Evolutionary conservation across 1,284 basidiomycete species (phyloP).

Genomic region (Leccinum pachyderme): DNA sequence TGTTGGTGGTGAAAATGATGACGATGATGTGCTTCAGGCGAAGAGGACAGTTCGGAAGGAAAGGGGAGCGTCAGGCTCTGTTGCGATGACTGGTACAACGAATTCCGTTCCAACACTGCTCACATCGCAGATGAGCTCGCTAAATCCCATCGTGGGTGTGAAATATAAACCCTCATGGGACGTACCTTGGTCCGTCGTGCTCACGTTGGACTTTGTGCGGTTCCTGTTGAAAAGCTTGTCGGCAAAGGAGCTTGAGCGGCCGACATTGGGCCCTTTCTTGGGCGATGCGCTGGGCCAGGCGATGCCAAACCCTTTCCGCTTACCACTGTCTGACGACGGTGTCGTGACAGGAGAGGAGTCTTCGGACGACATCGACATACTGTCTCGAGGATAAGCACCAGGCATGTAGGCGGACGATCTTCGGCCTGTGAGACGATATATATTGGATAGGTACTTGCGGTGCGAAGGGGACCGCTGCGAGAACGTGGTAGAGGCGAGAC

Average conservation of each 20-base stretch:
- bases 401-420: constrained; percentile 36
- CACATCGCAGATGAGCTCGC: not conserved
- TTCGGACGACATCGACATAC: constrained; percentile 54
- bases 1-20: not conserved
- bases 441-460: constrained; percentile 45
- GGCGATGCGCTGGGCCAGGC: constrained; percentile 47
- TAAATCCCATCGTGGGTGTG: not conserved
- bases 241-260: constrained; percentile 51
- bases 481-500: constrained; percentile 34
- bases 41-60: constrained; percentile 16
- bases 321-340: constrained; percentile 43
- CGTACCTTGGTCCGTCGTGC: constrained; percentile 29
- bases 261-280: constrained; percentile 43
- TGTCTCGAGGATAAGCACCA: constrained; percentile 43
- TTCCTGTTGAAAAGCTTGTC: constrained; percentile 52
- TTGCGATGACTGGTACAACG: constrained; percentile 28
- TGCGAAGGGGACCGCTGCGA: constrained; percentile 33
- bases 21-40: constrained; percentile 8
- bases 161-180: not conserved
- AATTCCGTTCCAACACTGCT: constrained; percentile 22
- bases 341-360: constrained; percentile 50
- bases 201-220: constrained; percentile 47
- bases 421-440: constrained; percentile 43
- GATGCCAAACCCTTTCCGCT: constrained; percentile 33
- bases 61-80: constrained; percentile 22